Evolutionary conservation across 2,329 filamentous ascomycete species (phyloP), one percentile per base, ranked within the genome.

Genomic region (Fusarium transvaalense): DNA sequence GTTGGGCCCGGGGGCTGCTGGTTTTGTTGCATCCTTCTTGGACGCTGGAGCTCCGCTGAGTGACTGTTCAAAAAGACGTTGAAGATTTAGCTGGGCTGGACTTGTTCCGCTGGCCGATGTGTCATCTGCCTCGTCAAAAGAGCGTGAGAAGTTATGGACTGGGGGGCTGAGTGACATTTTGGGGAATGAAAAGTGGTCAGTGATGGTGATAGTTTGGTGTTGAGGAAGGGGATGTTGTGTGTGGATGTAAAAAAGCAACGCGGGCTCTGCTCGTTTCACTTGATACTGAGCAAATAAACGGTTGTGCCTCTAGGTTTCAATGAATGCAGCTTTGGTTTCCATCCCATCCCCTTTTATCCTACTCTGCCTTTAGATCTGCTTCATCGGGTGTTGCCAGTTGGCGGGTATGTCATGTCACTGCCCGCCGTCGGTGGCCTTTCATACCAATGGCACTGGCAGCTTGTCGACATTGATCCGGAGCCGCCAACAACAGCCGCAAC

Each of bases 1-100:
- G n/a, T 79, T 64, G 31, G 58, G 76, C 10, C 64, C 77, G n/a
- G 80, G 78, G 47, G 85, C 83, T 17, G 78, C 77, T 48, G 79
- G 77, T 65, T 84, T 84, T 42, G 76, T 72, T 46, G 78, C 82
- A 79, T 88, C 81, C 57, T 83, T 83, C 66, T 80, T 84, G 53
- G 84, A 82, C 37, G 83, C 78, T 74, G 84, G 82, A 43, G 83
- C 78, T 75, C 81, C 83, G 72, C 83, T 79, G 62, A 82, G 82
- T 74, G 87, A 87, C 88, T 90, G 88, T 80, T 88, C 82, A 74
- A 85, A 83, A 66, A 90, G 80, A 83, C 84, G 85, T 82, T 85
- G 83, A 75, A 90, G 86, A 78, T 84, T 90, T 84, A 89, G 86
- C 81, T 83, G 82, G 64, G 88, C 88, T 80, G 83, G 83, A 82